These are phyloP conservation scores for Aspergillus jensenii DNA, from an alignment of 2,329 filamentous ascomycete species.

Conservation along the genomic window DNA sequence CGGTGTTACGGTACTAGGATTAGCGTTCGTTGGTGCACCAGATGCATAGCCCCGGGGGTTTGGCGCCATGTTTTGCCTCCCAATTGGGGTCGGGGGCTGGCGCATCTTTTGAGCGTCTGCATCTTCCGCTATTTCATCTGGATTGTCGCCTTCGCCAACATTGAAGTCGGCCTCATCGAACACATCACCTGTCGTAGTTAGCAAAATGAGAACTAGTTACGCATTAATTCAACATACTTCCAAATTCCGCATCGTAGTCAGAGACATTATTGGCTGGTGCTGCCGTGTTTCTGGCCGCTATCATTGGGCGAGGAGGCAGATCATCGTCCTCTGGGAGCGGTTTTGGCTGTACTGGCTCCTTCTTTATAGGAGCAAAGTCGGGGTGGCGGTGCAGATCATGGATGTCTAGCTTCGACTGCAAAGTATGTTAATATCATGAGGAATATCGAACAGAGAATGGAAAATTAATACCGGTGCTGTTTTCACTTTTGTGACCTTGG, in stretches of 20 bases:
- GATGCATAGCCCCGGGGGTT: conserved; percentile 21
- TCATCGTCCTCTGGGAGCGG: conserved; percentile 48
- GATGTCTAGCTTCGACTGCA: conserved; percentile 69
- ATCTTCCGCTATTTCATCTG: conserved; percentile 70
- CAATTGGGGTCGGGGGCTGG: conserved; percentile 28
- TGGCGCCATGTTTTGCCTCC: conserved; percentile 20
- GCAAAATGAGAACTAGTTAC: neutral
- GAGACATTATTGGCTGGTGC: conserved; percentile 24
- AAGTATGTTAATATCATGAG: neutral
- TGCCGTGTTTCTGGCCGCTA: conserved; percentile 24
- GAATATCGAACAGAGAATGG: neutral
- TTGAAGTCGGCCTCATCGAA: conserved; percentile 78
- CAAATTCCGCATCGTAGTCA: conserved; percentile 45
- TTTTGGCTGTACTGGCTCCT: conserved; percentile 46
- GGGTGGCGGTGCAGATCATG: conserved; percentile 78
- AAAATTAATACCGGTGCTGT: conserved; percentile 56
- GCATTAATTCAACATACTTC: conserved; percentile 33
- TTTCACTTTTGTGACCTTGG: conserved; percentile 88
- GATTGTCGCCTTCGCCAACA: conserved; percentile 67
- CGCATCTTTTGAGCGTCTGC: conserved; percentile 26
- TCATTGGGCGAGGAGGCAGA: conserved; percentile 36
- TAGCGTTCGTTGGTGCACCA: conserved; percentile 18
- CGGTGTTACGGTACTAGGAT: conserved; percentile 34
- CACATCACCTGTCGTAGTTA: conserved; percentile 51
- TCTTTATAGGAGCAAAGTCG: conserved; percentile 66